Evolutionary conservation across 306 rosid species (phyloP).

Genomic region (Inga leiocalycina): DNA sequence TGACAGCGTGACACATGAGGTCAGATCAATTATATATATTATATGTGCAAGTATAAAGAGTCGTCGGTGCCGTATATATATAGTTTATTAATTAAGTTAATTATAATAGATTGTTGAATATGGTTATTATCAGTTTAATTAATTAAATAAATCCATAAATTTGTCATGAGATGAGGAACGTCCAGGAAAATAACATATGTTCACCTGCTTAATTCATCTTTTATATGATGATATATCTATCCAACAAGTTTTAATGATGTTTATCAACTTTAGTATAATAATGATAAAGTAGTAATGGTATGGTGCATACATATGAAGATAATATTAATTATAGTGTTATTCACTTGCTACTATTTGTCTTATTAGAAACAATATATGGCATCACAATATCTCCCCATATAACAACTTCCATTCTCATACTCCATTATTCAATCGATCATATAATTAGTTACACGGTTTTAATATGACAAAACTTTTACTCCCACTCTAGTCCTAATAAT

Average conservation of each 20-base stretch:
- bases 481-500: too few relatives aligned
- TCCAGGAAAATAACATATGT: not conserved
- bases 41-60: not conserved
- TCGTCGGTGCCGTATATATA: not conserved
- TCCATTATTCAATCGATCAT: too few relatives aligned
- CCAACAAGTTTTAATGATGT: too few relatives aligned
- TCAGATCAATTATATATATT: not conserved
- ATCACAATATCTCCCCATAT: not conserved
- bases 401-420: not conserved
- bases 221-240: too few relatives aligned
- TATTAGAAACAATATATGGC: not conserved
- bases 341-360: not conserved
- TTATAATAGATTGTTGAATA: too few relatives aligned
- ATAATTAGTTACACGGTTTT: too few relatives aligned
- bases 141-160: not conserved
- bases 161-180: not conserved
- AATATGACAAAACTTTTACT: too few relatives aligned
- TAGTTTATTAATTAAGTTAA: too few relatives aligned
- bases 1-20: not conserved
- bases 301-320: not conserved
- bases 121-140: not conserved
- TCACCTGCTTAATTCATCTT: not conserved
- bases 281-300: too few relatives aligned
- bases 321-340: not conserved
- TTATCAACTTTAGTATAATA: not conserved